Conservation (phyloP, 306 rosid genomes). For the Casuarina cunninghamiana region DNA sequence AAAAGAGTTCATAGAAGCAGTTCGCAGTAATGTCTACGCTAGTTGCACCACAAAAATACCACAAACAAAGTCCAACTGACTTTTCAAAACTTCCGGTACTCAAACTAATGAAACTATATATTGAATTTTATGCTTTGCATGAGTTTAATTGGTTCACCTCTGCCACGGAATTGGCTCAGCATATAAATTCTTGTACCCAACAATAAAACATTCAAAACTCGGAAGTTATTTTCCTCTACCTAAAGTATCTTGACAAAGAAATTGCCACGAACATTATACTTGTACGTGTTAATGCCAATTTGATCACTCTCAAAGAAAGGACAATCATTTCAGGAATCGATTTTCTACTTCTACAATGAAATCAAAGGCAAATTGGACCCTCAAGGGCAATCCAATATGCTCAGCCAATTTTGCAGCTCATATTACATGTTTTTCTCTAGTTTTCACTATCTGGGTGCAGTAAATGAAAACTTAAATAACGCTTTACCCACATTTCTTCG, state of each 20-base stretch:
- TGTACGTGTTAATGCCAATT: neutral
- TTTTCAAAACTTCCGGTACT: neutral
- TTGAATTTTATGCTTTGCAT: neutral
- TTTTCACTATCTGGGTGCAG: constrained; percentile 8
- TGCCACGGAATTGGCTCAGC: neutral
- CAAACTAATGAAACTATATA: neutral
- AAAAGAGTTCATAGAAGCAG: constrained; percentile 9
- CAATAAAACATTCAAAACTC: too few species aligned
- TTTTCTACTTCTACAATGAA: neutral
- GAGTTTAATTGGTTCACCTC: neutral
- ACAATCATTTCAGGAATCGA: neutral
- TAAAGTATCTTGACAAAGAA: neutral
- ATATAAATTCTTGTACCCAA: too few species aligned
- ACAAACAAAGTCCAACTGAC: neutral
- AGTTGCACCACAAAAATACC: neutral
- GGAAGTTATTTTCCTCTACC: neutral
- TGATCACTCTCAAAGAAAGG: too few species aligned
- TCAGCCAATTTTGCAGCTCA: neutral
- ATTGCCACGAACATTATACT: neutral
- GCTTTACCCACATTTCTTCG: constrained; percentile 8
- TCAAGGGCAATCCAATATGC: neutral
- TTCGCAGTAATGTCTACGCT: neutral
- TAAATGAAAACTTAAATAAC: neutral
- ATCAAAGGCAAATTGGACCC: neutral
- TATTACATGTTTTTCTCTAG: neutral